phyloP scores from a whole-genome alignment of 1,284 basidiomycete species.

The Sphagnurus paluster region DNA sequence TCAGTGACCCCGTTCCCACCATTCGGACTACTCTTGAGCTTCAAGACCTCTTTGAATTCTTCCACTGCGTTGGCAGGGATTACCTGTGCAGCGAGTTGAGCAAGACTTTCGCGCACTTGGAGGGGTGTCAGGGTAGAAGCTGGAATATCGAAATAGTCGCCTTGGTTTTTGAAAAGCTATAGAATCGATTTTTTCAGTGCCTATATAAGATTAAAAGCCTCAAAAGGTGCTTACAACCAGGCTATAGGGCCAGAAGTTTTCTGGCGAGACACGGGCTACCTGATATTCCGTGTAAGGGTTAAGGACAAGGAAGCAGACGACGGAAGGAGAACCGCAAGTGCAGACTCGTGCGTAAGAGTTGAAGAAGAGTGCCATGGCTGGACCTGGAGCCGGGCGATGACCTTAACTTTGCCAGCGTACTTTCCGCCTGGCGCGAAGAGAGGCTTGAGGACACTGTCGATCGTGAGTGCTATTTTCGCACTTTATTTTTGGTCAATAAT shows the following conservation, averaged over 20 bases:
- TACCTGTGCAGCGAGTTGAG: constrained; percentile 52
- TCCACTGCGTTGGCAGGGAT: constrained; percentile 47
- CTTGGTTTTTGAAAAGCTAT: constrained; percentile 78
- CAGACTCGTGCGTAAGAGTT: constrained; percentile 80
- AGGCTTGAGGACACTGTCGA: constrained; percentile 63
- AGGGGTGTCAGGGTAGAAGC: constrained; percentile 68
- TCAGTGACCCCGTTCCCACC: constrained; percentile 78
- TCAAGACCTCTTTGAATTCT: constrained; percentile 63
- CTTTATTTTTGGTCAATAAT: constrained; percentile 40
- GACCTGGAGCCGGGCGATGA: constrained; percentile 80
- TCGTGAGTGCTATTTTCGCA: constrained; percentile 60
- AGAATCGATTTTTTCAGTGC: constrained; percentile 6
- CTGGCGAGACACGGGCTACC: constrained; percentile 68
- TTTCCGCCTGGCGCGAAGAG: constrained; percentile 59
- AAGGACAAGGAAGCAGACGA: too few relatives aligned
- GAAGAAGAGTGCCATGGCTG: constrained; percentile 84
- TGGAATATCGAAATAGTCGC: constrained; percentile 78
- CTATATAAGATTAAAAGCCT: background rate
- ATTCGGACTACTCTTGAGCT: constrained; percentile 66
- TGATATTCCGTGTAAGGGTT: constrained; percentile 32
- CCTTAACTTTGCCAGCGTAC: constrained; percentile 78
- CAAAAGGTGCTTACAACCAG: constrained; percentile 49
- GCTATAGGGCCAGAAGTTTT: constrained; percentile 79
- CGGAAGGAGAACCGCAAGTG: constrained; percentile 63
- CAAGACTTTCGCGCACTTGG: constrained; percentile 77